These are phyloP conservation scores for Blastocystis sp. DNA, from an alignment of 352 stramenopile genomes.

Conservation along the genomic window DNA sequence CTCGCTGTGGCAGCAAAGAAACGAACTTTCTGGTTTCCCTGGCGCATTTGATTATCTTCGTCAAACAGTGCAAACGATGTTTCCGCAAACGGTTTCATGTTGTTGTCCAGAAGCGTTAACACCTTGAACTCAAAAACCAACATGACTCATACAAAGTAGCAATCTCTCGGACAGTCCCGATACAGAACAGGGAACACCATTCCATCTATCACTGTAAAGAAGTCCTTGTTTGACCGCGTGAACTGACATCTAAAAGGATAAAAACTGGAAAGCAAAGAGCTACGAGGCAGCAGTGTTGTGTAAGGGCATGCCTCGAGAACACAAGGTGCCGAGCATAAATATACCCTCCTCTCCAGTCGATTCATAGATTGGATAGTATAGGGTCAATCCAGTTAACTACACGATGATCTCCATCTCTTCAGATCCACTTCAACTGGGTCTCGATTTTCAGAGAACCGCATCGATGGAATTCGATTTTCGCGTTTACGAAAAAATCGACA, in stretches of 20 bases:
- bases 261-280: not conserved
- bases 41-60: not conserved
- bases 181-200: conserved; percentile 31
- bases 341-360: conserved; percentile 45
- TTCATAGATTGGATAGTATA: conserved; percentile 48
- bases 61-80: conserved; percentile 42
- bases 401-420: not conserved
- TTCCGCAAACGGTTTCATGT: conserved; percentile 43
- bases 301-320: conserved; percentile 3
- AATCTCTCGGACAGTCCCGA: conserved; percentile 17
- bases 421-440: conserved; percentile 35
- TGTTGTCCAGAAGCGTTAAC: conserved; percentile 45
- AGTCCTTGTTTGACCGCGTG: not conserved
- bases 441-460: conserved; percentile 3
- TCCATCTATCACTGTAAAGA: not conserved
- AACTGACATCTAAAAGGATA: conserved; percentile 19
- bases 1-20: conserved; percentile 5
- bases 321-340: conserved; percentile 44
- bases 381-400: conserved; percentile 15
- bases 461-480: not conserved
- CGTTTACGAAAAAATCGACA: not conserved
- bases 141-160: not conserved
- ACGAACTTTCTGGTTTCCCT: conserved; percentile 46
- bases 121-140: not conserved
- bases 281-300: conserved; percentile 44